These are phyloP conservation scores for Strobilomyces confusus DNA, from an alignment of 768 basidiomycete species.

Conservation along the genomic window DNA sequence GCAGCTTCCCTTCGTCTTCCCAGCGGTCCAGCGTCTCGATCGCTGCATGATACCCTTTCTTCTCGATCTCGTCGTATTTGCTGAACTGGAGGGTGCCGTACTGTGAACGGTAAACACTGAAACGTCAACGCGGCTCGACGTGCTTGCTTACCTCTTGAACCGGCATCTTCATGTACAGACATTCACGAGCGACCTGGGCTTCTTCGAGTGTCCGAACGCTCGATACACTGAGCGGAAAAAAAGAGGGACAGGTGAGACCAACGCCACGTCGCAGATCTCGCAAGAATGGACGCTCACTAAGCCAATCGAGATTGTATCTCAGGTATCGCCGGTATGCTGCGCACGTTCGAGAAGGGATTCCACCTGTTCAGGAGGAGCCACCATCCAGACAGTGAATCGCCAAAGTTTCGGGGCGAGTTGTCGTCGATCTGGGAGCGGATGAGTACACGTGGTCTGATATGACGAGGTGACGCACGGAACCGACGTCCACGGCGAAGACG, in stretches of 20 bases:
- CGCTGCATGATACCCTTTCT: constrained; percentile 75
- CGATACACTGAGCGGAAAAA: constrained; percentile 63
- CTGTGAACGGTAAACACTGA: constrained; percentile 34
- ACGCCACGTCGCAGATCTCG: background rate
- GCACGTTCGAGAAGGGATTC: constrained; percentile 83
- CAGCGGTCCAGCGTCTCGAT: constrained; percentile 68
- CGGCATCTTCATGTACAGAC: constrained; percentile 92
- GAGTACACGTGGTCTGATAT: background rate
- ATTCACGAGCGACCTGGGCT: constrained; percentile 85
- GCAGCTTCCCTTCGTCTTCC: constrained; percentile 82
- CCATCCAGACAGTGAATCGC: constrained; percentile 94
- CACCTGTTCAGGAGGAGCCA: constrained; percentile 91
- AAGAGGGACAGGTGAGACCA: constrained; percentile 1
- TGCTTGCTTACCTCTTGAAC: constrained; percentile 72
- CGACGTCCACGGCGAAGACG: constrained; percentile 93
- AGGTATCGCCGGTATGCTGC: constrained; percentile 80
- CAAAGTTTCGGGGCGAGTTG: constrained; percentile 90
- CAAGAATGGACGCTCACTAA: constrained; percentile 59
- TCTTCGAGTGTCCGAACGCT: constrained; percentile 94
- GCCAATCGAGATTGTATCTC: constrained; percentile 93
- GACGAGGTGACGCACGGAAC: constrained; percentile 53
- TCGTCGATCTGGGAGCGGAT: constrained; percentile 62
- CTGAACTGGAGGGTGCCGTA: constrained; percentile 90
- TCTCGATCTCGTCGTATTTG: constrained; percentile 85
- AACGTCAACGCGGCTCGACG: background rate